Evolutionary conservation across 306 rosid species (phyloP).

Genomic region (Cucurbita argyrosperma): DNA sequence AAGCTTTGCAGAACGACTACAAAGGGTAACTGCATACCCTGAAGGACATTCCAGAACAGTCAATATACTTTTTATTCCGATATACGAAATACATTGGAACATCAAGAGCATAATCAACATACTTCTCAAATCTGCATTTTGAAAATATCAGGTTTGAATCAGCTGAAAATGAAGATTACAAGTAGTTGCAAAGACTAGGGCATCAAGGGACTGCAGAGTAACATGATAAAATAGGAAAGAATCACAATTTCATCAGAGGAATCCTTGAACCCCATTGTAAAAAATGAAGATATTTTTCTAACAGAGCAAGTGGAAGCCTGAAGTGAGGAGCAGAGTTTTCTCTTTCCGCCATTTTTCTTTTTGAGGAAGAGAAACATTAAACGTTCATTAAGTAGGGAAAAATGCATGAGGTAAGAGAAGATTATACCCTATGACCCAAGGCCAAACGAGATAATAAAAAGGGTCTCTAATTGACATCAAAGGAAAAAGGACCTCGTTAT

Average conservation of each 20-base stretch:
- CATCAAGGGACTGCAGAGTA: background rate
- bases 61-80: constrained; percentile 60
- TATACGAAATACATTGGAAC: constrained; percentile 95
- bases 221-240: background rate
- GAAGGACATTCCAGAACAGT: constrained; percentile 92
- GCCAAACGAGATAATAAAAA: no score
- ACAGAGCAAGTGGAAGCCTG: background rate
- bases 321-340: background rate
- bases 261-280: background rate
- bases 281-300: background rate
- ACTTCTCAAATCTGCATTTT: constrained; percentile 74
- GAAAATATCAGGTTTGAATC: background rate
- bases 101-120: constrained; percentile 90
- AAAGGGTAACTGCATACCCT: constrained; percentile 55
- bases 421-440: background rate
- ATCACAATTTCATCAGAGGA: background rate
- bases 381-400: background rate
- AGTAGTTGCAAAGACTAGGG: background rate
- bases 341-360: background rate
- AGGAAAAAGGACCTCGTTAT: no score
- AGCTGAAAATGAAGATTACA: background rate
- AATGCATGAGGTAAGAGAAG: background rate
- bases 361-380: background rate
- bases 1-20: background rate
- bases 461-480: no score